A percentile compares a stretch with the other conserved stretches of the same genome.
Conservation (phyloP, 306 rosid genomes). For the Lablab purpureus region DNA sequence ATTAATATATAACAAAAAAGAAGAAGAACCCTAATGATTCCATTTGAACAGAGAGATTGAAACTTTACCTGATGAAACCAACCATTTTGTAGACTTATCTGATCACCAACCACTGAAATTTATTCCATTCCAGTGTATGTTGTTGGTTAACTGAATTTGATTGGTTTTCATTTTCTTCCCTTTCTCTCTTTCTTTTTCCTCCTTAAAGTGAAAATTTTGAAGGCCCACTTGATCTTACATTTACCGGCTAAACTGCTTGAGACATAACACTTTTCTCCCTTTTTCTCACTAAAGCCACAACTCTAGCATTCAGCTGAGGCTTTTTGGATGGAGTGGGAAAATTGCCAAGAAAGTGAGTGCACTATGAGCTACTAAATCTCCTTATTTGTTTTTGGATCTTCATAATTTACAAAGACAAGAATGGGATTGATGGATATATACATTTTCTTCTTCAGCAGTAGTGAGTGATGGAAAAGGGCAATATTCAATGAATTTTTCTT, state of each 20-base stretch:
- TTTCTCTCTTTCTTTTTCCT: background rate
- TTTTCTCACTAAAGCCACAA: conserved; percentile 29
- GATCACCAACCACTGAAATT: conserved; percentile 41
- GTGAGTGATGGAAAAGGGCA: background rate
- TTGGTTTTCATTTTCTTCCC: conserved; percentile 14
- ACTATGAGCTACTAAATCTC: conserved; percentile 2
- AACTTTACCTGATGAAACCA: conserved; percentile 39
- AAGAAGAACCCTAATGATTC: conserved; percentile 23
- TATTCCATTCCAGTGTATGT: conserved; percentile 38
- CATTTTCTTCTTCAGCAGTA: background rate
- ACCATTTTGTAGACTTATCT: conserved; percentile 13
- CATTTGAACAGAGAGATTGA: conserved; percentile 26
- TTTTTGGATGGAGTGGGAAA: conserved; percentile 27
- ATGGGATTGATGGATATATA: conserved; percentile 27
- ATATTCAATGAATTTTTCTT: background rate
- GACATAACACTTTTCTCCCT: conserved; percentile 11
- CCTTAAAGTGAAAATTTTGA: conserved; percentile 29
- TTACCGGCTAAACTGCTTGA: conserved; percentile 12
- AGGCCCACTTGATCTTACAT: conserved; percentile 26
- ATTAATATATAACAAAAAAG: background rate
- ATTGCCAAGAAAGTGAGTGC: conserved; percentile 2
- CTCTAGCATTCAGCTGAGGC: conserved; percentile 25
- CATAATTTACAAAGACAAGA: background rate
- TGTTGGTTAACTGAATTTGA: conserved; percentile 30
- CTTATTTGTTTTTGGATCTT: conserved; percentile 9